Evolutionary conservation across 805 yeast species (phyloP).

Genomic region (Kodamaea laetipori): DNA sequence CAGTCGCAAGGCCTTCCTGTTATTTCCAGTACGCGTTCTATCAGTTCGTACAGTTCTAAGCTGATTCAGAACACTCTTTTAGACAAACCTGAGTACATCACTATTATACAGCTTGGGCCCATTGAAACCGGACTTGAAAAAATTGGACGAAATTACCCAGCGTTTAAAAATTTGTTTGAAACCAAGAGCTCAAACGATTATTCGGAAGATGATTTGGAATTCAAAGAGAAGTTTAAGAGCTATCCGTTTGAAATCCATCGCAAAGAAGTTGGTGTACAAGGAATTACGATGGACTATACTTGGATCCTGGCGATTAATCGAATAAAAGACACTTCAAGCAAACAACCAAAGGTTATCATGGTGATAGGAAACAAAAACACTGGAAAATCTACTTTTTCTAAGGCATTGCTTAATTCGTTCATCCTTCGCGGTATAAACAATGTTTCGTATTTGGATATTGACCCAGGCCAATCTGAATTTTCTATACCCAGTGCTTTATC

Average conservation of each 20-base stretch:
- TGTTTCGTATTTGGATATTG: conserved; percentile 67
- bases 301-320: conserved; percentile 15
- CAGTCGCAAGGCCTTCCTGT: conserved; percentile 10
- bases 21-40: conserved; percentile 1
- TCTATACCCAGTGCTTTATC: conserved; percentile 74
- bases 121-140: conserved; percentile 47
- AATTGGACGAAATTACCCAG: conserved; percentile 45
- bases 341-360: conserved; percentile 32
- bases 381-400: conserved; percentile 77
- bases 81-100: not conserved
- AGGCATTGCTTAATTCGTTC: conserved; percentile 50
- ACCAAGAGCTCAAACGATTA: conserved; percentile 6
- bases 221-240: conserved; percentile 25
- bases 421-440: conserved; percentile 32
- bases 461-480: conserved; percentile 87
- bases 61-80: not conserved
- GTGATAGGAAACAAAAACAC: conserved; percentile 70
- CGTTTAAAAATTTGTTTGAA: conserved; percentile 46
- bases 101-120: conserved; percentile 43
- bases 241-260: conserved; percentile 44
- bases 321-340: not conserved
- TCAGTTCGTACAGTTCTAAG: not conserved
- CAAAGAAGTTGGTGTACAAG: conserved; percentile 27
- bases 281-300: conserved; percentile 19
- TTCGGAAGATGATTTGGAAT: conserved; percentile 1